Evolutionary conservation across 164 flowering plant species (phyloP), one percentile per base, ranked within the genome.

Genomic region (Warburgia ugandensis): DNA sequence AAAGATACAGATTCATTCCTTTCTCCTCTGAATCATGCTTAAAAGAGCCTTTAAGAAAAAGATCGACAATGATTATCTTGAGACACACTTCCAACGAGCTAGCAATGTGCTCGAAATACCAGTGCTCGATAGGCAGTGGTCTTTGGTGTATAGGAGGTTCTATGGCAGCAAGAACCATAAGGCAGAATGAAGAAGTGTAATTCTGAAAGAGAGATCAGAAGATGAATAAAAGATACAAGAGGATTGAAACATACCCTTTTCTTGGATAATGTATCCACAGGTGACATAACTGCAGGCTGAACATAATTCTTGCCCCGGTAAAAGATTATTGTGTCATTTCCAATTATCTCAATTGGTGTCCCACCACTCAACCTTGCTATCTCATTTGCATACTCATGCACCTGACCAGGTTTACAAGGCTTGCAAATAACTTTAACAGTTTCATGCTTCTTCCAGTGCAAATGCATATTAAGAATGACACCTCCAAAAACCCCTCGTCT

Each of bases 381-480:
- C 64, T 87, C 97, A 13, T 72, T 31, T 5, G 89, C 89, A 64
- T 70, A 91, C 51, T 83, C 85, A 4, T 79, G 78, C 1, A 87
- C 63, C 54, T 84, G 87, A 38, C 90, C 92, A 41, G 87, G 96
- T 70, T 77, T 91, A 68, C 89, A 83, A 54, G 82, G 77, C 53
- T 84, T 87, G 77, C 85, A 87, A 27, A 84, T 68, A 60, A 87
- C 92, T 68, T 91, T 74, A n/a, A 87, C 89, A 13, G 95, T 91
- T 67, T 91, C 97, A 54, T 91, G 97, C 48, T 76, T 84, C 74
- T 91, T 91, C 97, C 97, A 91, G 53, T 91, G 94, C 78, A 91
- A 59, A 62, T 90, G 95, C 97, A 90, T 90, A 52, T 90, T 90
- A 9, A 84, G 90, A 63, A 91, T 77, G 55, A 87, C 87, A n/a